These are phyloP conservation scores for Diplodia intermedia DNA, from an alignment of 2,329 filamentous ascomycete genomes.

Conservation along the genomic window DNA sequence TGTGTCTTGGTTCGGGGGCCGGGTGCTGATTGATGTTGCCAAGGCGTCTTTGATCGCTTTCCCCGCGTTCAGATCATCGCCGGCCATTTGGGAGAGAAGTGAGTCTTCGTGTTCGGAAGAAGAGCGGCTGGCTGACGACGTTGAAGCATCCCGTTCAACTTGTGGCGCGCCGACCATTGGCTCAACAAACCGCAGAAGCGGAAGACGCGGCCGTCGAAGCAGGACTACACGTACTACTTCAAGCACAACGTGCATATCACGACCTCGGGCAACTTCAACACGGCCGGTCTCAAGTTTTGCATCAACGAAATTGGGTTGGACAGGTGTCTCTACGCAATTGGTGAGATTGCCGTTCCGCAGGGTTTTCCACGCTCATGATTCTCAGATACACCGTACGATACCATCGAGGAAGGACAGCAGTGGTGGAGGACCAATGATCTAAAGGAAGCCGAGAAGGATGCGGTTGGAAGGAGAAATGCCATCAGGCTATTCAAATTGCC, in stretches of 20 bases:
- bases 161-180: conserved; percentile 51
- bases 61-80: conserved; percentile 53
- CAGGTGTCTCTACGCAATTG: conserved; percentile 52
- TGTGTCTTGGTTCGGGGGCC: accelerated
- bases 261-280: conserved; percentile 53
- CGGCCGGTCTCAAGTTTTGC: conserved; percentile 51
- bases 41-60: conserved; percentile 52
- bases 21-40: not conserved
- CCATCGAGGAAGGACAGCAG: conserved; percentile 40
- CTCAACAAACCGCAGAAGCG: conserved; percentile 55
- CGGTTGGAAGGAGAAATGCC: conserved; percentile 57
- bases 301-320: conserved; percentile 50
- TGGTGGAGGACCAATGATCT: conserved; percentile 39
- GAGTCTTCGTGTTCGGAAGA: not conserved
- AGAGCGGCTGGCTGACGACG: not conserved
- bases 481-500: conserved; percentile 51
- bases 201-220: conserved; percentile 42
- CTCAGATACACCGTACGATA: conserved; percentile 42
- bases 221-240: conserved; percentile 49
- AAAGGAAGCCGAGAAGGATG: conserved; percentile 35
- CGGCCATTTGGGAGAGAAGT: conserved; percentile 54
- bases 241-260: conserved; percentile 53
- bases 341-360: conserved; percentile 35
- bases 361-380: accelerated
- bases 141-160: conserved; percentile 51